Conservation (phyloP, 2,329 filamentous ascomycete species). For the Ophioceras dolichostomum region DNA sequence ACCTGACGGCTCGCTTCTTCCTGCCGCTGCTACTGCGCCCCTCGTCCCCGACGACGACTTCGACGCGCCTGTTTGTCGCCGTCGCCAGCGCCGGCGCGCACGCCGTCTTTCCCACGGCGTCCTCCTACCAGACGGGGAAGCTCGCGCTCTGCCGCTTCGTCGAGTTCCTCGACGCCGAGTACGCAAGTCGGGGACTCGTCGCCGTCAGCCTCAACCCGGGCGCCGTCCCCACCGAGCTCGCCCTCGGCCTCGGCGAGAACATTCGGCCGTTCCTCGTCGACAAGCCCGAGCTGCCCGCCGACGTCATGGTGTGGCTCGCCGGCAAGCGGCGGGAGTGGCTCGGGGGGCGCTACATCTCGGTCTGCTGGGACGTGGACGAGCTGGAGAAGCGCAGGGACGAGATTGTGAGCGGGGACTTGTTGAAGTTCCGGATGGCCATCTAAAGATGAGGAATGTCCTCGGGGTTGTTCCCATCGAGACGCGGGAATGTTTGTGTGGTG, state of each 20-base stretch:
- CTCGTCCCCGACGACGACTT: constrained; percentile 23
- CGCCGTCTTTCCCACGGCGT: constrained; percentile 17
- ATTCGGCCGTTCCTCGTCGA: constrained; percentile 7
- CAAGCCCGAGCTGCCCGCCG: constrained; percentile 9
- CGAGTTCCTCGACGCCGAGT: constrained; percentile 30
- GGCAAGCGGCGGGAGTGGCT: constrained; percentile 11
- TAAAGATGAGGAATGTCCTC: too few species aligned
- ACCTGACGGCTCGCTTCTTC: constrained; percentile 31
- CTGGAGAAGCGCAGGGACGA: constrained; percentile 10
- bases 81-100: constrained; percentile 26
- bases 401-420: constrained; percentile 7
- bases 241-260: constrained; percentile 18
- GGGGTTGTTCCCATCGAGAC: too few species aligned
- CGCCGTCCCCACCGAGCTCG: constrained; percentile 28
- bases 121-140: constrained; percentile 33
- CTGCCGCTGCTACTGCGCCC: constrained; percentile 30
- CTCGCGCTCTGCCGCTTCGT: constrained; percentile 28
- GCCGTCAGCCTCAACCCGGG: constrained; percentile 32
- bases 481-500: too few species aligned
- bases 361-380: constrained; percentile 12
- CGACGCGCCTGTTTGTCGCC: too few species aligned
- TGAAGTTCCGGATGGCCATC: constrained; percentile 10
- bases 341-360: constrained; percentile 10
- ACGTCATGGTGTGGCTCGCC: constrained; percentile 11
- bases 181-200: constrained; percentile 26